Evolutionary conservation across 208 protist genomes (phyloP), one percentile per base, ranked within the genome.

Genomic region (Acanthamoeba triangularis): DNA sequence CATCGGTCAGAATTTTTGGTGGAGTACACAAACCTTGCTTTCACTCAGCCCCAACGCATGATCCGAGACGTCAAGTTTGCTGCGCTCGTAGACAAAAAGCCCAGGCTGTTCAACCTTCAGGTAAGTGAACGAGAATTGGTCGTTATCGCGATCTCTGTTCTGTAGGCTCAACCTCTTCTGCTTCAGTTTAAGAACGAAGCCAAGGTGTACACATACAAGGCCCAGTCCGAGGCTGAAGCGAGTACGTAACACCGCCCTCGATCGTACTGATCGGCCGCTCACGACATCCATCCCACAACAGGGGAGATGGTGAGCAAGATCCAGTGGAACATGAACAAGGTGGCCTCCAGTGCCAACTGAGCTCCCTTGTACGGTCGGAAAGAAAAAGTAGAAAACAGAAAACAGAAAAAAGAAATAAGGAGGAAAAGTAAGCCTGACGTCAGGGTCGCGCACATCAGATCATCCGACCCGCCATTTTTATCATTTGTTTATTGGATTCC

Each of bases 171-270:
- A 2, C 23, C 16, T 41, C 5, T 8, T 47, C 41, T 47, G 33
- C 35, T 23, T 41, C 56, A 92, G 85, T 92, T 76, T 30, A 35
- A 65, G 49, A 44, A 20, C 14, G 85, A 92, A 41, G 63, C 25
- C n/a, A 92, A 92, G 65, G 56, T 92, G 37, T 92, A 92, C 63
- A 92, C 56, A 11, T 92, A 92, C 63, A 92, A 92, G 16, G 85
- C 85, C 14, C 13, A 92, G 25, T 41, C 47, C 37, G 85, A 92
- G 33, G 63, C 85, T 6, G 85, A 92, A 92, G 85, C 85, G 4
- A 65, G 85, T 92, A 92, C 85, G 47, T 56, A 56, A 4, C 52
- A 56, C 52, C 11, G 18, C 52, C 52, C 52, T 18, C 7, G 47
- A 13, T 35, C 4, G 14, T 0, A 7, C 10, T 2, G 1, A 7